These are phyloP conservation scores for Trifolium subterraneum DNA, from an alignment of 306 rosid genomes.

Conservation along the genomic window DNA sequence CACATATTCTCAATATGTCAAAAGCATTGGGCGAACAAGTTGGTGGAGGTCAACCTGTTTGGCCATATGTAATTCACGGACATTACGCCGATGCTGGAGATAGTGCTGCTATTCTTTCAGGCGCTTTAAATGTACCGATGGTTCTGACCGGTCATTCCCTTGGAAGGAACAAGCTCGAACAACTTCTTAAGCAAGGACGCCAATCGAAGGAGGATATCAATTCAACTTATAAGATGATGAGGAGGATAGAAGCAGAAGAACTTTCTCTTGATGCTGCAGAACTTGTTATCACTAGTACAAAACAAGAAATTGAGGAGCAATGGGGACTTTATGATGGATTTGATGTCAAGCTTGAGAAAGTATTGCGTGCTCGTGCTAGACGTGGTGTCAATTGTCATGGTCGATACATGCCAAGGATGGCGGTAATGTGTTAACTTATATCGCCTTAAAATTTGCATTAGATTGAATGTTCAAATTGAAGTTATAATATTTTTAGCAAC, in stretches of 20 bases:
- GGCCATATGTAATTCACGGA: conserved; percentile 96
- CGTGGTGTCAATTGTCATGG: conserved; percentile 87
- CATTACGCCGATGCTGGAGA: conserved; percentile 97
- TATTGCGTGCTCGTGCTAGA: conserved; percentile 83
- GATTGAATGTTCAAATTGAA: conserved; percentile 26
- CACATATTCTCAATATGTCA: conserved; percentile 91
- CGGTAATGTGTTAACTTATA: conserved; percentile 53
- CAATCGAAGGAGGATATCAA: conserved; percentile 91
- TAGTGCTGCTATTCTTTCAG: conserved; percentile 88
- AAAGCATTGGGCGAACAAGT: conserved; percentile 90
- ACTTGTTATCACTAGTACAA: conserved; percentile 91
- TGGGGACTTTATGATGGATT: conserved; percentile 97
- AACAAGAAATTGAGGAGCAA: conserved; percentile 89
- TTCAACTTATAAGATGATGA: conserved; percentile 83
- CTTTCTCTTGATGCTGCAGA: conserved; percentile 92
- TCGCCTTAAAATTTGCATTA: not conserved
- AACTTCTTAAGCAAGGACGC: conserved; percentile 89
- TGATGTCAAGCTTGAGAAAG: conserved; percentile 90
- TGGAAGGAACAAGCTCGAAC: conserved; percentile 92
- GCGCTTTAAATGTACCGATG: conserved; percentile 94
- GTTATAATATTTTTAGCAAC: not conserved
- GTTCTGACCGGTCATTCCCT: conserved; percentile 90
- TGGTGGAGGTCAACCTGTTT: conserved; percentile 78
- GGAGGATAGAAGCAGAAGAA: conserved; percentile 92
- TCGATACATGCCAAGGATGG: conserved; percentile 94